A percentile compares a stretch with the other conserved stretches of the same genome.
Conservation (phyloP, 768 basidiomycete genomes). For the Leccinum pellstonianum region DNA sequence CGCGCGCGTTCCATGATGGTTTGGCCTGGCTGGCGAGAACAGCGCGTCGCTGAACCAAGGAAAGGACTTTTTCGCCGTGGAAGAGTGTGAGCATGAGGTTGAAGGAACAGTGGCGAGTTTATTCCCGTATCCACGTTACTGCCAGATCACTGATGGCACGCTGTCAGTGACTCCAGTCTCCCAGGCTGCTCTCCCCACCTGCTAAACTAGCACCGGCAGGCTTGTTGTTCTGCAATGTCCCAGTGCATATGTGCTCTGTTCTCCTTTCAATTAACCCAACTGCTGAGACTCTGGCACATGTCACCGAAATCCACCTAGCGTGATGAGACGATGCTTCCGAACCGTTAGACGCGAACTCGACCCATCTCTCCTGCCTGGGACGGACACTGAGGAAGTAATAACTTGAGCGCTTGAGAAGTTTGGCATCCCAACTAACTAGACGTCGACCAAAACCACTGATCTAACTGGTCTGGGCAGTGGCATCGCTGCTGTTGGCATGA, state of each 20-base stretch:
- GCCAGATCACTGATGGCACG: background rate
- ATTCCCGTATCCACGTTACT: background rate
- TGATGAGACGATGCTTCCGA: background rate
- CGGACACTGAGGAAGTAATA: background rate
- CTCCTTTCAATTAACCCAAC: too few species aligned
- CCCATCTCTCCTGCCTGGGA: background rate
- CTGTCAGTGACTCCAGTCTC: background rate
- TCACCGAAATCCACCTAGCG: background rate
- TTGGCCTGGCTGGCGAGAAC: constrained; percentile 21
- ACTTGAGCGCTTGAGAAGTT: background rate
- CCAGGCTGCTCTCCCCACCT: background rate
- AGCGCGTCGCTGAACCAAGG: constrained; percentile 6
- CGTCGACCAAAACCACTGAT: background rate
- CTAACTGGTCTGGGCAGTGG: background rate
- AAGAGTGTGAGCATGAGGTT: constrained; percentile 11
- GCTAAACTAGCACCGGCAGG: background rate
- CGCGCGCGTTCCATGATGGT: constrained; percentile 18
- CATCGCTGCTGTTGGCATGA: background rate
- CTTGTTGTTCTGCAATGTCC: background rate
- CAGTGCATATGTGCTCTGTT: too few species aligned
- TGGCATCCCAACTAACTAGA: background rate
- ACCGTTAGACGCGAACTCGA: background rate
- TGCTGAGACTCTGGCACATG: background rate
- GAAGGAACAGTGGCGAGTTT: background rate
- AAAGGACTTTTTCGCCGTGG: constrained; percentile 9